Evolutionary conservation across 179 eudicot species (phyloP).

Genomic region (Spinacia oleracea): DNA sequence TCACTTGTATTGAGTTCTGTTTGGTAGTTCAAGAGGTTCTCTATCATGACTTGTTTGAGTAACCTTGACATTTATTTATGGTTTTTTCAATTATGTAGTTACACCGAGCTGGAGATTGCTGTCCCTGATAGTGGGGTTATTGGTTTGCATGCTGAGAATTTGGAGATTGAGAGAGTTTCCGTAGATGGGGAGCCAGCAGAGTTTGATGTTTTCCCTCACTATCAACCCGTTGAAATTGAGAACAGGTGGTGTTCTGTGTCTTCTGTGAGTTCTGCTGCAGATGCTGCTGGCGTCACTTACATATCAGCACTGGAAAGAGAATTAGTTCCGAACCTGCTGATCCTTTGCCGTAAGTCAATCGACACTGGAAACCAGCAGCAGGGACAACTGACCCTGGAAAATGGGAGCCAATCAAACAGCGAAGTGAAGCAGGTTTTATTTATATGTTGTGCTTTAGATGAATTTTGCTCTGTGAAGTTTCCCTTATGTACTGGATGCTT

Average conservation of each 20-base stretch:
- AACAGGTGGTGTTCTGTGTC: slow-evolving; percentile 97
- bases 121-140: slow-evolving; percentile 81
- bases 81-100: slow-evolving; percentile 42
- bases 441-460: slow-evolving; percentile 18
- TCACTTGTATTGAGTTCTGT: background rate
- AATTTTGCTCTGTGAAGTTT: slow-evolving; percentile 3
- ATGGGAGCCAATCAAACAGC: slow-evolving; percentile 51
- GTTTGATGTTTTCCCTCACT: slow-evolving; percentile 89
- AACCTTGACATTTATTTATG: slow-evolving; percentile 11
- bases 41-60: background rate
- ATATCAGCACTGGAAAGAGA: slow-evolving; percentile 86
- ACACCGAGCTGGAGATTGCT: slow-evolving; percentile 78
- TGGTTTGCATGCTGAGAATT: slow-evolving; percentile 91
- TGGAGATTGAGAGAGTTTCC: slow-evolving; percentile 79
- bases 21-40: background rate
- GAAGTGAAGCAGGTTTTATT: slow-evolving; percentile 68
- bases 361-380: slow-evolving; percentile 40
- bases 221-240: slow-evolving; percentile 68
- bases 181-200: slow-evolving; percentile 88
- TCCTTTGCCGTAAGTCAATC: slow-evolving; percentile 66
- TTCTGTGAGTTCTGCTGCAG: slow-evolving; percentile 94
- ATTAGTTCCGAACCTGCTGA: slow-evolving; percentile 87
- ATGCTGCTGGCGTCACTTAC: slow-evolving; percentile 94
- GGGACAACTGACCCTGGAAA: slow-evolving; percentile 44
- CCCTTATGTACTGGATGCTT: background rate